Conservation (phyloP, 1,284 basidiomycete species). For the Sphagnurus paluster region DNA sequence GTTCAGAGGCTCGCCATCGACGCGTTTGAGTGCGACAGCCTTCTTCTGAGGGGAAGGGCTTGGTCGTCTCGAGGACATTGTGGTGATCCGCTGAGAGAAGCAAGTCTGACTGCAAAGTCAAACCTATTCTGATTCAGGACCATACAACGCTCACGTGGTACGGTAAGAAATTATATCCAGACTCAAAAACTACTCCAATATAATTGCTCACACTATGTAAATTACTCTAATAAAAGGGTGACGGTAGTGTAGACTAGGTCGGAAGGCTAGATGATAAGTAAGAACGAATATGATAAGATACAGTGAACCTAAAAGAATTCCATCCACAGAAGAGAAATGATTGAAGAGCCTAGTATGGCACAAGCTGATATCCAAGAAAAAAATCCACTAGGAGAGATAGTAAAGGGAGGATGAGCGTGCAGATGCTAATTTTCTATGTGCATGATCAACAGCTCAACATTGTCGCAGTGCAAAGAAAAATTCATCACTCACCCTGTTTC, state of each 20-base stretch:
- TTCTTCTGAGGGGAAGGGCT: conserved; percentile 34
- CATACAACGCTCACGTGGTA: conserved; percentile 8
- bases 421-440: conserved; percentile 7
- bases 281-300: conserved; percentile 21
- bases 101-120: too few relatives aligned
- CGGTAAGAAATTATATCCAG: neutral
- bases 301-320: conserved; percentile 16
- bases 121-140: too few relatives aligned
- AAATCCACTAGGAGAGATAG: conserved; percentile 6
- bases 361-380: conserved; percentile 12
- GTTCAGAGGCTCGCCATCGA: conserved; percentile 61
- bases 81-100: too few relatives aligned
- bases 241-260: conserved; percentile 20
- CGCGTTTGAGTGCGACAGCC: conserved; percentile 50
- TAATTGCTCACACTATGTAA: conserved; percentile 7
- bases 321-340: conserved; percentile 5
- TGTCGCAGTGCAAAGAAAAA: neutral
- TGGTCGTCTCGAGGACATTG: conserved; percentile 32
- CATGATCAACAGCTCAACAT: neutral
- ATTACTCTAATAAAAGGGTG: conserved; percentile 12
- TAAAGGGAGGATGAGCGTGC: neutral
- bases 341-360: conserved; percentile 13
- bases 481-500: conserved; percentile 35
- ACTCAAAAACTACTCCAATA: neutral
- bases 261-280: conserved; percentile 14